Conservation (phyloP, 768 basidiomycete species). For the Psilocybe azurescens region DNA sequence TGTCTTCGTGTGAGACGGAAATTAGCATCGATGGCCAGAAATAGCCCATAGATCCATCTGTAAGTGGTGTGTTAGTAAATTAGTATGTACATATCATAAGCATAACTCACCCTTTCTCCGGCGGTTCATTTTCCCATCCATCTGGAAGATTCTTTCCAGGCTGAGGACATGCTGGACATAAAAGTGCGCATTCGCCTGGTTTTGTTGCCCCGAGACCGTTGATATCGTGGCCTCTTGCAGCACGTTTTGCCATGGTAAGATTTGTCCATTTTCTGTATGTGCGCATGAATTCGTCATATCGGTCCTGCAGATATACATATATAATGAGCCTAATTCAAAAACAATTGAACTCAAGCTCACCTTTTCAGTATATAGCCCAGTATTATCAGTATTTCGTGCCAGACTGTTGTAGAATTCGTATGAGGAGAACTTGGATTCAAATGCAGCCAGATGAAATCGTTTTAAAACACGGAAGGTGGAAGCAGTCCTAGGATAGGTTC, state of each 20-base stretch:
- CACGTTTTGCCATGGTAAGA: conserved; percentile 28
- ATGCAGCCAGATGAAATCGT: conserved; percentile 28
- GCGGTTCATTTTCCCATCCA: conserved; percentile 22
- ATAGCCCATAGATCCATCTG: conserved; percentile 26
- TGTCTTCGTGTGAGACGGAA: conserved; percentile 32
- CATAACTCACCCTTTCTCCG: conserved; percentile 17
- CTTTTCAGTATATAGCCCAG: conserved; percentile 19
- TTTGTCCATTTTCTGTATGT: conserved; percentile 29
- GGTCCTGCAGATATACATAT: conserved; percentile 23
- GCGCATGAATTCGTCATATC: conserved; percentile 32
- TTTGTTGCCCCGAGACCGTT: conserved; percentile 22
- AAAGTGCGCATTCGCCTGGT: conserved; percentile 31
- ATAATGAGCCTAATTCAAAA: background rate
- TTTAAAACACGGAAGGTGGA: conserved; percentile 29
- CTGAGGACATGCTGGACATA: conserved; percentile 36
- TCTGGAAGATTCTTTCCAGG: conserved; percentile 33
- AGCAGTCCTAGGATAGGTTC: conserved; percentile 28
- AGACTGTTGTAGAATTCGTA: conserved; percentile 37
- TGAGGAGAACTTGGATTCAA: conserved; percentile 32
- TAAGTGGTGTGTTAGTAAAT: no score
- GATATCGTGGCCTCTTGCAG: conserved; percentile 27
- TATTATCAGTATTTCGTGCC: conserved; percentile 28
- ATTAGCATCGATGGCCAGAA: conserved; percentile 31
- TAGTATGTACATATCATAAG: no score
- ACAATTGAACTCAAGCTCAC: conserved; percentile 11